Base-by-base conservation (phyloP, 2,329 filamentous ascomycete genomes). In the Nemania sp. region DNA sequence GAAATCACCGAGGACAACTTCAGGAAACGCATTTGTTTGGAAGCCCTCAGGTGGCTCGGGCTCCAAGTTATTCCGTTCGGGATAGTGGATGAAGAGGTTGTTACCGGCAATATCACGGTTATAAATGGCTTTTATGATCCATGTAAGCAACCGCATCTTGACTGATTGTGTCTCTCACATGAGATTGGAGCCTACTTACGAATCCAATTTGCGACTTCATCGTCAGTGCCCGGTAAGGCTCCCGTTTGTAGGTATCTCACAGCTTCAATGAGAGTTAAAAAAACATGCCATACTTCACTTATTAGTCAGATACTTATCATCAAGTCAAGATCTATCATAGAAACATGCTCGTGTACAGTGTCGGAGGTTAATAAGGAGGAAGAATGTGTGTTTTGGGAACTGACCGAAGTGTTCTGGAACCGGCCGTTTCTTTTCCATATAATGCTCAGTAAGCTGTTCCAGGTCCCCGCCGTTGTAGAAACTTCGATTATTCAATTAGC, bases 81-180 rank as follows among this genome's bases (percentile, higher is more conserved):
- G n/a, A 43, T 57, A 61, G 18, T 61, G 54, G 13, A 61, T 13
- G 11, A 61, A 61, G 21, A 61, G 18, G 11, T 61, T 61, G 4
- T 46, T 34, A 2, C 2, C 1, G 2, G 18, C 13, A 32, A 61
- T 45, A 21, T 58, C 32, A 3, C 49, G 50, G 12, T 61, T 17
- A 15, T 50, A 34, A 32, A 58, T 54, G 2, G 45, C 59, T 61
- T 46, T 21, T 15, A 25, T n/a, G 3, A 18, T 39, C 9, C 4
- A 5, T 37, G 37, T 54, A 32, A 45, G 48, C 29, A 3, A 3
- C 13, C n/a, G n/a, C n/a, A n/a, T n/a, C 10, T 46, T 20, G 39
- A n/a, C n/a, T n/a, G n/a, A n/a, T 15, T 21, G 11, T 21, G 2
- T 2, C 2, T 5, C 10, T 18, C 13, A 12, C 5, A 0, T 15